phyloP scores from a whole-genome alignment of 2,329 filamentous ascomycete genomes.

The Alternaria ethzedia region DNA sequence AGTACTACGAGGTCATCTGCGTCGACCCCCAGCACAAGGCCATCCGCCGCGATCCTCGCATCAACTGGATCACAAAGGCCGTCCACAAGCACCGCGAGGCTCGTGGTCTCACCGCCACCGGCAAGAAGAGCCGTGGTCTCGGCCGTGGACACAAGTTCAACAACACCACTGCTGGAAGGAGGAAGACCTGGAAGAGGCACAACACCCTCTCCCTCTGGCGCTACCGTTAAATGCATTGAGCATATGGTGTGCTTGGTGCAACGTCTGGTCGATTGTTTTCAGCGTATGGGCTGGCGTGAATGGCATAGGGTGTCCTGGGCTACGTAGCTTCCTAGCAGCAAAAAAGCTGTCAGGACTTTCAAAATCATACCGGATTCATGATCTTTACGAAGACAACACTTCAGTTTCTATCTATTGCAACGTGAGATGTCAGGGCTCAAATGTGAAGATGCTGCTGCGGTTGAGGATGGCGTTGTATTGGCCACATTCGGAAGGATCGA shows the following conservation, averaged over 20 bases:
- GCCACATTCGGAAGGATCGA: not conserved
- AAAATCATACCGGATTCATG: constrained; percentile 43
- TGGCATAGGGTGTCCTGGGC: constrained; percentile 44
- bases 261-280: constrained; percentile 40
- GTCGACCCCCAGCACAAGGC: constrained; percentile 99
- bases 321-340: constrained; percentile 38
- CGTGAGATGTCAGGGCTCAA: not conserved
- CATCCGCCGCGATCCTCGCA: constrained; percentile 97
- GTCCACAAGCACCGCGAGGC: constrained; percentile 99
- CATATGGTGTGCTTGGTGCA: constrained; percentile 35
- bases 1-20: constrained; percentile 99
- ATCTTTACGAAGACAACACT: constrained; percentile 25
- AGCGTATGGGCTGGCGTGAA: constrained; percentile 43
- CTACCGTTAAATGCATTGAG: constrained; percentile 74
- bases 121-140: constrained; percentile 99
- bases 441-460: not conserved
- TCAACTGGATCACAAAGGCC: constrained; percentile 99
- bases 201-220: constrained; percentile 99
- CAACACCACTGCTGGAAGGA: constrained; percentile 95
- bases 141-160: constrained; percentile 99
- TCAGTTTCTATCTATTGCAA: not conserved
- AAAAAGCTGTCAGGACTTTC: constrained; percentile 30
- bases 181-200: constrained; percentile 99
- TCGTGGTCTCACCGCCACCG: constrained; percentile 95
- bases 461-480: not conserved